Base-by-base conservation (phyloP, 2,329 filamentous ascomycete species). In the Rhexocercosporidium sp. region DNA sequence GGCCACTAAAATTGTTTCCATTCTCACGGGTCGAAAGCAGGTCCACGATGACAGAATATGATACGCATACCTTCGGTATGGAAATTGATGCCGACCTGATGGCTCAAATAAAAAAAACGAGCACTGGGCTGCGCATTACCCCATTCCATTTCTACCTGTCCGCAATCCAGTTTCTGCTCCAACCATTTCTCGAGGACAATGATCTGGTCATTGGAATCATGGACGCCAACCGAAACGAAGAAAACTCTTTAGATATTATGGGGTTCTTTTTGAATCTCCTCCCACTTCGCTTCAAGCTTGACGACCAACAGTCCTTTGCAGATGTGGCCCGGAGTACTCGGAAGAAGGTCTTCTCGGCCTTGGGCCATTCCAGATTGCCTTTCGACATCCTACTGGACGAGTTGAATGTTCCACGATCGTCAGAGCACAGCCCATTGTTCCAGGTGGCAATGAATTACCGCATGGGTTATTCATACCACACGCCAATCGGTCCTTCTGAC, bases 121-220 rank as follows among this genome's bases (percentile, higher is more conserved):
- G 61, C 34, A 66, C 59, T 29, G 53, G 53, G 64, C 69, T 73
- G 44, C 73, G 76, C 56, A 71, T 75, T 0, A 82, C 80, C 0
- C 68, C 77, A 0, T 86, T 85, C 67, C 82, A 86, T 59, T 78
- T 85, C 69, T 81, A 82, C 68, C 74, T 86, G 1, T 77, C 82
- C 0, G 74, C 76, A 0, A 78, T 83, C 51, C 62, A 68, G 25
- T 31, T 39, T 22, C 46, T 72, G 4, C 49, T 73, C 11, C 59
- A 67, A 31, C 53, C 62, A 7, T 31, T 72, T 14, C n/a, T 64
- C 18, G 37, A 56, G 31, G 59, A 46, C 22, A 64, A 66, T 6
- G 68, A 72, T 25, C n/a, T 70, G 3, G 67, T 75, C 61, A 83
- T 87, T 63, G 85, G 84, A 3, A 77, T 85, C 9, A 79, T 79